Base-by-base conservation (phyloP, 371 early-diverging fungal species). In the Mortierella sp. region DNA sequence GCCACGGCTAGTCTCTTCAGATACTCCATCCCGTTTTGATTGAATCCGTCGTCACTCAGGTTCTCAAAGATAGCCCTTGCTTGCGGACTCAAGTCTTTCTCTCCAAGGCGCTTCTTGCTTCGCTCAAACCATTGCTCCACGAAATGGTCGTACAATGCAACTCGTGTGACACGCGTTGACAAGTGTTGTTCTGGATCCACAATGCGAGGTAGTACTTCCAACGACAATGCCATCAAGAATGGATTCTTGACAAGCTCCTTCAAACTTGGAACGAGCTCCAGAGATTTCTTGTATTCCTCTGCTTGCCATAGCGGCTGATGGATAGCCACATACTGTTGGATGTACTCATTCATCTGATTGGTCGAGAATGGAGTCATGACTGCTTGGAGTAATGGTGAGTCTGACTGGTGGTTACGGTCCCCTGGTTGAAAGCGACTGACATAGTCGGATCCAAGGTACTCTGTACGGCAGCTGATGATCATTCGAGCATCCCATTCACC, bases 171-270 rank as follows among this genome's bases (percentile, higher is more conserved):
- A 2, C n/a, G 17, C 17, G 34, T 21, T 6, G 45, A 44, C 5
- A 44, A 21, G 21, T 44, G 6, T 44, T 44, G 9, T 44, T 21
- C 17, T 6, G 3, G 6, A 21, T 40, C 24, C 2, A 39, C 49
- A 12, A 58, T 14, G 17, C 49, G 1, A 14, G 58, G 50, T 25
- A 58, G 31, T 10, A 47, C 49, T 24, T 29, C 24, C 12, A 58
- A 41, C 1, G 58, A 34, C 12, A 58, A 5, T 0, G 5, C 39
- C 24, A 58, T 22, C 25, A 58, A 37, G 27, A 58, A 58, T 12
- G 58, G 58, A 13, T 47, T 58, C 27, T 16, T 34, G 21, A 58
- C 58, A 37, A 58, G 39, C 31, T 58, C 58, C 19, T 29, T 47
- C 37, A 58, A 13, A 10, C 45, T 45, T n/a, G 49, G 49, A 31